Percentiles rank a stretch among this genome's conserved stretches.
Conservation (phyloP, 2,329 filamentous ascomycete genomes). For the Colletotrichum sp. region DNA sequence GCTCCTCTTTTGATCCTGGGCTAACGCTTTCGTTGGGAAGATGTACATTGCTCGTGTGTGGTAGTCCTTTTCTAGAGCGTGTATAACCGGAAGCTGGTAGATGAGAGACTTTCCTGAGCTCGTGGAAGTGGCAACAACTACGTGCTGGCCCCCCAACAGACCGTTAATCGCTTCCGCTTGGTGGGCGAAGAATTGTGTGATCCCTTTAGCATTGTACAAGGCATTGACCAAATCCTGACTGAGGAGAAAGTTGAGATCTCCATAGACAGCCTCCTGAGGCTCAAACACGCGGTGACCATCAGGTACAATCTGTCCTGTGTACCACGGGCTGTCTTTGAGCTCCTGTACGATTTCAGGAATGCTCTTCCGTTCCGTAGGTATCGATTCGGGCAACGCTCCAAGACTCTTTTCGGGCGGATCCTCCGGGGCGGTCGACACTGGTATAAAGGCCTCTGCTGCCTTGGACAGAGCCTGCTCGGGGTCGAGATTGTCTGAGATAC, state of each 20-base stretch:
- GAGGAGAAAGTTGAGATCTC: constrained; percentile 82
- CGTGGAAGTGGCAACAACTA: constrained; percentile 93
- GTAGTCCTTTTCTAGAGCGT: constrained; percentile 80
- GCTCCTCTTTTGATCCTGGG: constrained; percentile 91
- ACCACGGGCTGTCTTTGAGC: constrained; percentile 84
- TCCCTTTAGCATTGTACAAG: constrained; percentile 88
- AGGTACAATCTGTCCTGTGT: constrained; percentile 89
- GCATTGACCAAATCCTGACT: constrained; percentile 96
- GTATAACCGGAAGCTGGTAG: constrained; percentile 91
- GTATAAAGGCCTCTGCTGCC: constrained; percentile 66
- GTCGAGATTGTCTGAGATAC: constrained; percentile 67
- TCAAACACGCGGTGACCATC: constrained; percentile 93
- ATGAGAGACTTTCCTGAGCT: constrained; percentile 98
- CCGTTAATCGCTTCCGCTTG: constrained; percentile 94
- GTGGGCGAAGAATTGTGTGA: constrained; percentile 86
- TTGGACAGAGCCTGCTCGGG: constrained; percentile 69
- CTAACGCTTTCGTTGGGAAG: constrained; percentile 95
- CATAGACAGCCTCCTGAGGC: constrained; percentile 80
- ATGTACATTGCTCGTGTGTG: constrained; percentile 93
- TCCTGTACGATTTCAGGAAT: constrained; percentile 87
- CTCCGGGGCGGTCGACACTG: constrained; percentile 56
- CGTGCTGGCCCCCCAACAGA: constrained; percentile 79
- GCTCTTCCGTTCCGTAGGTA: constrained; percentile 79
- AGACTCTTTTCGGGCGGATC: constrained; percentile 34
- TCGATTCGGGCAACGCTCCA: constrained; percentile 67